Percentiles rank a stretch among this genome's conserved stretches.
Conservation (phyloP, 1,139 yeast species). For the Wickerhamomyces sp. region DNA sequence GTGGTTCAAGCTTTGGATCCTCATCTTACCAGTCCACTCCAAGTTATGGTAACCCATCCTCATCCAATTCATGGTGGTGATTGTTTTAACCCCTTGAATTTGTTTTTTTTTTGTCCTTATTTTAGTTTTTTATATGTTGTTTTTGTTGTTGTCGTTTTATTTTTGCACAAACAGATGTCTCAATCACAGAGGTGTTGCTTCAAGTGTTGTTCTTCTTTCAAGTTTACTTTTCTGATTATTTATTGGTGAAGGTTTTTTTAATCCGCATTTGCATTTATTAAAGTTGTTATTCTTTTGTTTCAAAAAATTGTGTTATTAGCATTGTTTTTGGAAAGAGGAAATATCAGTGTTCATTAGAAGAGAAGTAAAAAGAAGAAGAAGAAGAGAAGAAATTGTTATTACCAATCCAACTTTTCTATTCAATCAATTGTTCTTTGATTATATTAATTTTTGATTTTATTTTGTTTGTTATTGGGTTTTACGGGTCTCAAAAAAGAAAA, state of each 20-base stretch:
- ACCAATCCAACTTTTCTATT: constrained; percentile 8
- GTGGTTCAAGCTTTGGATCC: constrained; percentile 8
- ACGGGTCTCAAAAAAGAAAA: constrained; percentile 3
- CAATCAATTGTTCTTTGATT: constrained; percentile 1
- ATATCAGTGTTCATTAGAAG: constrained; percentile 1
- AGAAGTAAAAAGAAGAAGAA: constrained; percentile 5
- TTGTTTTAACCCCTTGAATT: constrained; percentile 2
- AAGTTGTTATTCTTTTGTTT: no score
- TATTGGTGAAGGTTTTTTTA: not conserved
- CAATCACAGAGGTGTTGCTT: constrained; percentile 5
- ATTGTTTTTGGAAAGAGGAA: not conserved
- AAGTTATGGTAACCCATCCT: constrained; percentile 16
- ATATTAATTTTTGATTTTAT: constrained; percentile 5
- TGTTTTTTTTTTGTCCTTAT: not conserved
- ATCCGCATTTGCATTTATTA: not conserved
- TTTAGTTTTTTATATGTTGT: not conserved
- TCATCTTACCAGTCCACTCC: constrained; percentile 12
- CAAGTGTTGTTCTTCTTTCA: not conserved
- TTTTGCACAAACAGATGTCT: constrained; percentile 18
- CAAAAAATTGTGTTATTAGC: no score
- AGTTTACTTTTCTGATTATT: no score
- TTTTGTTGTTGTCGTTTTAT: constrained; percentile 3
- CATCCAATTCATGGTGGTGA: constrained; percentile 18
- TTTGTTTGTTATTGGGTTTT: constrained; percentile 7
- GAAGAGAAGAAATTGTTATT: constrained; percentile 2